phyloP scores from a whole-genome alignment of 2,329 filamentous ascomycete species.

The Aspergillus sclerotialis region DNA sequence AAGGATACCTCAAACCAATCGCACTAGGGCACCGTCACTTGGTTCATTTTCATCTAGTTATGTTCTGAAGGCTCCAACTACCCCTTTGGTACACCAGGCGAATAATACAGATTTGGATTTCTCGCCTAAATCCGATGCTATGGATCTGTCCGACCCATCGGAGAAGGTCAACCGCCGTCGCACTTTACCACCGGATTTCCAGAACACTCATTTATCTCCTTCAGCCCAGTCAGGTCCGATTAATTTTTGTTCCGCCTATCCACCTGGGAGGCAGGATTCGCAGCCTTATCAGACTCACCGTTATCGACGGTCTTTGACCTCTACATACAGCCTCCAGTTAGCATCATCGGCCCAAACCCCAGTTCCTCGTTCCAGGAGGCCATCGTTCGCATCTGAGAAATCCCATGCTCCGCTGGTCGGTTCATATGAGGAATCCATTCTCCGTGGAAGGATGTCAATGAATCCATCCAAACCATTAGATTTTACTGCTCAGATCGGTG shows the following conservation, averaged over 20 bases:
- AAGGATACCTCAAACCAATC: slow-evolving; percentile 10
- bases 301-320: slow-evolving; percentile 66
- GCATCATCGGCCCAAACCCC: slow-evolving; percentile 37
- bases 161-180: slow-evolving; percentile 57
- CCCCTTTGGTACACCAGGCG: slow-evolving; percentile 80
- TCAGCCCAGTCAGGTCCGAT: slow-evolving; percentile 27
- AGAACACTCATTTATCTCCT: slow-evolving; percentile 41
- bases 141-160: slow-evolving; percentile 42
- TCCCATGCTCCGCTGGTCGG: slow-evolving; percentile 95
- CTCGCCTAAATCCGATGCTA: slow-evolving; percentile 46
- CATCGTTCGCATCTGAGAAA: slow-evolving; percentile 68
- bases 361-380: slow-evolving; percentile 47
- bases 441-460: slow-evolving; percentile 93
- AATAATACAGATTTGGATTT: slow-evolving; percentile 73
- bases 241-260: slow-evolving; percentile 37
- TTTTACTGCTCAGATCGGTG: slow-evolving; percentile 92
- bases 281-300: slow-evolving; percentile 71
- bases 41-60: slow-evolving; percentile 74
- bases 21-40: slow-evolving; percentile 51
- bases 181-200: slow-evolving; percentile 61
- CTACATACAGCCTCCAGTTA: slow-evolving; percentile 45
- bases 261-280: slow-evolving; percentile 47
- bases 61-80: slow-evolving; percentile 80
- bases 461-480: slow-evolving; percentile 86
- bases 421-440: slow-evolving; percentile 94